Evolutionary conservation across 2,329 filamentous ascomycete genomes (phyloP).

Genomic region (Trichocomaceae sp.): DNA sequence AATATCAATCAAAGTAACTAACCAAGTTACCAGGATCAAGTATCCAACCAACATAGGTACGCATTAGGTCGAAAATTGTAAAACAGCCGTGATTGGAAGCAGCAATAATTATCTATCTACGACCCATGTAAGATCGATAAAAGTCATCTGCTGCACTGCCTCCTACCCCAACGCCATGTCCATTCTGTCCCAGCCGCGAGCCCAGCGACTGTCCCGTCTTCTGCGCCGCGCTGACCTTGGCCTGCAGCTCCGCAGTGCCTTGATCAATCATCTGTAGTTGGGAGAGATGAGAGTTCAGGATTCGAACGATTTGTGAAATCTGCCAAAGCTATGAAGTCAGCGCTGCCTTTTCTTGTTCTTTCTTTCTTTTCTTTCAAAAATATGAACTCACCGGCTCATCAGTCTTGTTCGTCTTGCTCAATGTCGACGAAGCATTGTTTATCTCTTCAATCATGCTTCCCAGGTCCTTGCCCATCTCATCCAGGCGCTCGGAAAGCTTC

Average conservation of each 20-base stretch:
- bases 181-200: constrained; percentile 29
- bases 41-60: too few relatives aligned
- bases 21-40: too few relatives aligned
- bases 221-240: constrained; percentile 75
- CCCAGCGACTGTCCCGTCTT: constrained; percentile 61
- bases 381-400: constrained; percentile 67
- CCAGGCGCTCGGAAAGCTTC: constrained; percentile 80
- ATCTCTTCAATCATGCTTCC: constrained; percentile 98
- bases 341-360: not conserved
- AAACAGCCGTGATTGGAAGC: too few relatives aligned
- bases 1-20: too few relatives aligned
- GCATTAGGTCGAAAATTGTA: too few relatives aligned
- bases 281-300: constrained; percentile 85
- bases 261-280: constrained; percentile 92
- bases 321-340: constrained; percentile 33
- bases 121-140: constrained; percentile 78
- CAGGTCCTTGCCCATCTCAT: constrained; percentile 89
- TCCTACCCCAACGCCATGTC: constrained; percentile 36
- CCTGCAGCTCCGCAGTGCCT: constrained; percentile 71
- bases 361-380: not conserved
- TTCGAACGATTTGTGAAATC: constrained; percentile 90
- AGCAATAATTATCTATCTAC: constrained; percentile 34
- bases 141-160: constrained; percentile 77
- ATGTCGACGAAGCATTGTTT: constrained; percentile 79
- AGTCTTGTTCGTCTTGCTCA: constrained; percentile 83